Evolutionary conservation across 129 eudicot species (phyloP), one percentile per base, ranked within the genome.

Genomic region (Scalesia atractyloides): DNA sequence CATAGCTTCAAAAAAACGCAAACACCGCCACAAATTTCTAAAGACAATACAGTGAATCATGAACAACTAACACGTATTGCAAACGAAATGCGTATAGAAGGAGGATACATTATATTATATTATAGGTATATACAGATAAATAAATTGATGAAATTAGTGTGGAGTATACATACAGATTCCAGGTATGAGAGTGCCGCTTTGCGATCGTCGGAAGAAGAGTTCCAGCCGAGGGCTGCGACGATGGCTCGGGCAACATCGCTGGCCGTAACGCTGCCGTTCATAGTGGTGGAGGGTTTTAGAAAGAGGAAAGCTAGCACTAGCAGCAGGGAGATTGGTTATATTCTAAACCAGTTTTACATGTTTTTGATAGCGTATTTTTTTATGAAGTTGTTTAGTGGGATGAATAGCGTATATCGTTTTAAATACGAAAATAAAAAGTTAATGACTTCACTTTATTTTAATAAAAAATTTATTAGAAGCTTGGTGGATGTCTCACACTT

Each of bases 231-330:
- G 69, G 91, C 92, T 70, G 88, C 81, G 59, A 71, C 52, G 19
- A 92, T 92, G 53, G 98, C 98, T 62, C 85, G 72, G 60, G 96
- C 96, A 56, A 92, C 96, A 73, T 81, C 85, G 76, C 17, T 81
- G 26, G 86, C 89, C 19, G 80, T 84, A 67, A 76, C 78, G 43
- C 75, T 47, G 64, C 62, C 78, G 19, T 80, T 84, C 88, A 83
- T 85, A 7, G 59, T 68, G n/a, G 57, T 62, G 67, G 64, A 77
- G 82, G 82, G 73, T 76, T 81, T 70, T 72, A 37, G 34, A 64
- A 53, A 71, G 74, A 52, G 77, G 61, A 70, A 77, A 77, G 81
- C 37, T 20, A 7, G 34, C 10, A 9, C 46, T 41, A 5, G 44
- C 2, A 52, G 30, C 20, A 64, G 43, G 19, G 75, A 36, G 56